Base-by-base conservation (phyloP, 257 asterid species). In the Ehretia macrophylla region DNA sequence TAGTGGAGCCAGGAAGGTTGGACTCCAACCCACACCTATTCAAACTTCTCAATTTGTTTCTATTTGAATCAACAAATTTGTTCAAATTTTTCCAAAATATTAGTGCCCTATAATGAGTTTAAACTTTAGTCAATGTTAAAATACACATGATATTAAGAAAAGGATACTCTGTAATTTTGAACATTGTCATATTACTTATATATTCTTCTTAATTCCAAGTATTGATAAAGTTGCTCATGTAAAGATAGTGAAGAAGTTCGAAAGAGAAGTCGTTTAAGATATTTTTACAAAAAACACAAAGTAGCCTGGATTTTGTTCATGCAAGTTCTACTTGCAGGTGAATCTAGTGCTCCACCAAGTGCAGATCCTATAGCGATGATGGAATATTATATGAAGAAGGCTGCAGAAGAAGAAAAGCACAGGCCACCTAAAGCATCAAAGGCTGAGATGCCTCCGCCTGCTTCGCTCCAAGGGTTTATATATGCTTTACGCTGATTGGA, bases 361-460 rank as follows among this genome's bases (percentile, higher is more conserved):
- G 63, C 83, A 10, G 98, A 90, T 77, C 98, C 95, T 51, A 77
- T 90, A 54, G 94, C 96, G 12, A 90, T 87, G 98, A 90, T 87
- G 96, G 98, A 90, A 60, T 90, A 79, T 67, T 90, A 85, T 81
- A 76, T 80, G 95, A 90, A 90, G 69, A 90, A 83, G 72, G 97
- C 97, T 56, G 97, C 97, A 57, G 73, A 62, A 66, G 97, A 90
- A 77, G 96, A 90, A 67, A 90, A 82, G 62, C 60, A 32, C 46
- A 81, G 84, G 74, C 85, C 90, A 23, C 83, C 73, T 12, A 90
- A 78, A 75, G 19, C 79, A 71, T 90, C 95, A 18, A 90, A 87
- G 74, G 95, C 80, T 60, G 96, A 90, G 89, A 90, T 90, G 98
- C 98, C 98, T 67, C 98, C 96, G 10, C 98, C 96, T 45, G 77